These are phyloP conservation scores for Ocimum tenuiflorum DNA, from an alignment of 257 asterid genomes.

Conservation along the genomic window DNA sequence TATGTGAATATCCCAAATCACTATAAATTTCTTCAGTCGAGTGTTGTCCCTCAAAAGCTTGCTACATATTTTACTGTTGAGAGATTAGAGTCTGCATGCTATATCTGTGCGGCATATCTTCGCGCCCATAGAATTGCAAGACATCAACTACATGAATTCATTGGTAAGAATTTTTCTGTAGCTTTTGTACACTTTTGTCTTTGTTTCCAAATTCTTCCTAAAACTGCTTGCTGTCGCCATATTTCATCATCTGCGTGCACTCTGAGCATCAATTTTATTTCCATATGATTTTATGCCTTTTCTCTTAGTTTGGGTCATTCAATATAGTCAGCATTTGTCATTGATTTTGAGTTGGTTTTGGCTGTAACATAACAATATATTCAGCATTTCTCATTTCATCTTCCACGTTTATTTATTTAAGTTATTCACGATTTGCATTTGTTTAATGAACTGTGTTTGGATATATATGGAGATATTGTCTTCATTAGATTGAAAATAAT, in stretches of 20 bases:
- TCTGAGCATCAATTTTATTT: background rate
- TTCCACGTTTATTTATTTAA: background rate
- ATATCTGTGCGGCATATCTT: constrained; percentile 87
- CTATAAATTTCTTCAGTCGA: constrained; percentile 69
- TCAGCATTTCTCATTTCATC: background rate
- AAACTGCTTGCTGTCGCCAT: too few species aligned
- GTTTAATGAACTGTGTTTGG: background rate
- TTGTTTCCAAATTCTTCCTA: too few species aligned
- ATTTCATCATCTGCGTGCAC: too few species aligned
- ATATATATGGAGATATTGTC: too few species aligned
- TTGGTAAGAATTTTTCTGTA: constrained; percentile 44
- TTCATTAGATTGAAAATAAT: too few species aligned
- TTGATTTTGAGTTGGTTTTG: too few species aligned
- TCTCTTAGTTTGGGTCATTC: background rate
- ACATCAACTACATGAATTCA: constrained; percentile 67
- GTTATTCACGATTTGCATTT: background rate
- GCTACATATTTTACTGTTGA: constrained; percentile 67
- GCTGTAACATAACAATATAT: background rate
- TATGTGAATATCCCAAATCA: constrained; percentile 65
- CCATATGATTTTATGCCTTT: background rate
- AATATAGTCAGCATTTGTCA: too few species aligned
- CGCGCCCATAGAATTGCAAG: constrained; percentile 89
- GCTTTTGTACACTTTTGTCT: constrained; percentile 8
- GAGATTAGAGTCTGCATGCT: constrained; percentile 83
- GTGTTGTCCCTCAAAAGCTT: constrained; percentile 63